A percentile compares a stretch with the other conserved stretches of the same genome.
Evolutionary conservation across 495 filamentous ascomycete species (phyloP).

Genomic region (Parmelia sp.): DNA sequence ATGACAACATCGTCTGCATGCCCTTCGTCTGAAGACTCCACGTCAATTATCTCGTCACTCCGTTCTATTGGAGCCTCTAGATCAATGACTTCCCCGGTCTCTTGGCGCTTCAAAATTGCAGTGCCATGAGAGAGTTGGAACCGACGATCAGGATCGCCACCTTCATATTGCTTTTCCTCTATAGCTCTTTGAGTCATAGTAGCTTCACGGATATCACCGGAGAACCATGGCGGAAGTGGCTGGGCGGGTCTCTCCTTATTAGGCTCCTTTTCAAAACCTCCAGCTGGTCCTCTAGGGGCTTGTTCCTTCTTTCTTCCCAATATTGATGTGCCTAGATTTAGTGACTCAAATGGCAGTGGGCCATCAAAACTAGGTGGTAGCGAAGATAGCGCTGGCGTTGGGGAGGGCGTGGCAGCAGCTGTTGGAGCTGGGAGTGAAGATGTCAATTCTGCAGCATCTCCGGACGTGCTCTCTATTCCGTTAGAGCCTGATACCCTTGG

Average conservation of each 20-base stretch:
- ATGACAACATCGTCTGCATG: conserved; percentile 48
- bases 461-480: neutral
- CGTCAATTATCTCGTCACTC: conserved; percentile 37
- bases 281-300: conserved; percentile 48
- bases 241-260: conserved; percentile 45
- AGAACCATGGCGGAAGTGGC: conserved; percentile 85
- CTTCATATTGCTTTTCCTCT: conserved; percentile 29
- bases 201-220: conserved; percentile 35
- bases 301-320: conserved; percentile 46
- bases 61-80: conserved; percentile 34
- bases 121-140: conserved; percentile 24
- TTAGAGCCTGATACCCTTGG: conserved; percentile 19
- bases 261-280: conserved; percentile 60
- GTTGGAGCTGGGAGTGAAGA: conserved; percentile 19
- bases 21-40: conserved; percentile 36
- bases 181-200: conserved; percentile 31
- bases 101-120: conserved; percentile 36
- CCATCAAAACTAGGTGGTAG: conserved; percentile 60
- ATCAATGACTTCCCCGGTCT: conserved; percentile 42
- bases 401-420: conserved; percentile 15
- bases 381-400: conserved; percentile 31
- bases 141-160: conserved; percentile 21
- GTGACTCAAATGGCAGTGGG: conserved; percentile 81
- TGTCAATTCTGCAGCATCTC: neutral
- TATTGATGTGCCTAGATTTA: conserved; percentile 60